Evolutionary conservation across 2,329 filamentous ascomycete species (phyloP), one percentile per base, ranked within the genome.

Genomic region (Mycosphaerelloides madeirae): DNA sequence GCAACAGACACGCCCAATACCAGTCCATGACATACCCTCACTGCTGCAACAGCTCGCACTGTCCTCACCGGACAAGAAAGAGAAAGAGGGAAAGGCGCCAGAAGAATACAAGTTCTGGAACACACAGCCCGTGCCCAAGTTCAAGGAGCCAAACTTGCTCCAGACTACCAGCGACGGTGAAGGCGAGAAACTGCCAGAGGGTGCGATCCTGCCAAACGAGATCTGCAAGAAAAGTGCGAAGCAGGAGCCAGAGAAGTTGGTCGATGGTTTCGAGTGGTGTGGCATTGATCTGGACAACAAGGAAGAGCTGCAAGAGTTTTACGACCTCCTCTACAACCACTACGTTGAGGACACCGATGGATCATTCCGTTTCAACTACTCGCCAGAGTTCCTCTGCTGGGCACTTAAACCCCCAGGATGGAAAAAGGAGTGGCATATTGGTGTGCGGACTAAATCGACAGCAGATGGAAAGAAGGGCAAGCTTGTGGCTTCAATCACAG

Each of bases 321-420:
- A 90, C 68, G 87, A 95, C 56, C 74, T 98, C 55, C 75, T 98
- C 46, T 87, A 87, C 54, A 85, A 88, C 43, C 93, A 98, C 70
- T 98, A 97, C 57, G 93, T 98, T 48, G 93, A 98, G 71, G 93
- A 98, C 65, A 85, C 89, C 58, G 90, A 95, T 65, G 89, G 91
- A 50, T 95, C 94, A 78, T 97, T 98, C 73, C 83, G 93, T 42
- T 97, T 98, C 76, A 91, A 93, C 67, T 98, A 98, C 71, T 95
- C 89, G 1, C 74, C 81, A 31, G 82, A 85, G 1, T 94, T 97
- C 62, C 74, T 98, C 37, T 84, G 88, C 66, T 98, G 93, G 89
- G 91, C 91, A 9, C 79, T 98, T 63, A 90, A 95, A 76, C 84
- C 91, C 34, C 93, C 93, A 0, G 91, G 89, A 43, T 98, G 93